Evolutionary conservation across 371 early-diverging fungal genomes (phyloP).

Genomic region (Batrachochytrium dendrobatidis): DNA sequence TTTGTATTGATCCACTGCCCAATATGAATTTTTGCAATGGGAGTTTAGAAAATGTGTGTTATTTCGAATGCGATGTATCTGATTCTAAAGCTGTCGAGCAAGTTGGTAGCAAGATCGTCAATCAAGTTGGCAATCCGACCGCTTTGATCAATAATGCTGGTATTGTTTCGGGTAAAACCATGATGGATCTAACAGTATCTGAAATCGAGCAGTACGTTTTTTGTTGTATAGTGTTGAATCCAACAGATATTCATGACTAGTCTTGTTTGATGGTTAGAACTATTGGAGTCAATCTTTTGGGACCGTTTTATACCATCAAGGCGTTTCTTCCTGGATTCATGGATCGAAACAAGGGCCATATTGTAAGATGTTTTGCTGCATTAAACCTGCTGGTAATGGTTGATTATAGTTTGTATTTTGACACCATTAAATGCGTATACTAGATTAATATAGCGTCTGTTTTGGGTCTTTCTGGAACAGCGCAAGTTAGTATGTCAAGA

Average conservation of each 20-base stretch:
- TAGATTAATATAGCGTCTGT: constrained; percentile 15
- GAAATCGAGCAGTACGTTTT: constrained; percentile 34
- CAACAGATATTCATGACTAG: neutral
- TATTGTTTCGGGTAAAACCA: constrained; percentile 38
- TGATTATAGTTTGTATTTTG: neutral
- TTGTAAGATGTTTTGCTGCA: constrained; percentile 22
- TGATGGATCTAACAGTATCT: constrained; percentile 35
- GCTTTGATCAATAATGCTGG: constrained; percentile 59
- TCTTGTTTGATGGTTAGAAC: constrained; percentile 23
- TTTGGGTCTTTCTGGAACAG: neutral
- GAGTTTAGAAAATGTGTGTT: constrained; percentile 13
- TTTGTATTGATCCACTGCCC: neutral
- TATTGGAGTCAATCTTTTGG: constrained; percentile 46
- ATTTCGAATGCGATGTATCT: constrained; percentile 49
- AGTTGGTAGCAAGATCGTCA: constrained; percentile 37
- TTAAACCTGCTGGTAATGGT: neutral
- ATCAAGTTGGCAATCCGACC: constrained; percentile 39
- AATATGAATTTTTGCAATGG: too few relatives aligned
- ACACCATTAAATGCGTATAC: neutral
- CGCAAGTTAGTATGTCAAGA: neutral
- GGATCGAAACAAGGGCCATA: constrained; percentile 46
- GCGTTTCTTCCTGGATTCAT: constrained; percentile 49
- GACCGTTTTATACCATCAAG: constrained; percentile 44
- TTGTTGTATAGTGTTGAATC: neutral
- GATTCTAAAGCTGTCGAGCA: constrained; percentile 33